Conservation (phyloP, 1,284 basidiomycete species). For the Heterobasidion occidentale region DNA sequence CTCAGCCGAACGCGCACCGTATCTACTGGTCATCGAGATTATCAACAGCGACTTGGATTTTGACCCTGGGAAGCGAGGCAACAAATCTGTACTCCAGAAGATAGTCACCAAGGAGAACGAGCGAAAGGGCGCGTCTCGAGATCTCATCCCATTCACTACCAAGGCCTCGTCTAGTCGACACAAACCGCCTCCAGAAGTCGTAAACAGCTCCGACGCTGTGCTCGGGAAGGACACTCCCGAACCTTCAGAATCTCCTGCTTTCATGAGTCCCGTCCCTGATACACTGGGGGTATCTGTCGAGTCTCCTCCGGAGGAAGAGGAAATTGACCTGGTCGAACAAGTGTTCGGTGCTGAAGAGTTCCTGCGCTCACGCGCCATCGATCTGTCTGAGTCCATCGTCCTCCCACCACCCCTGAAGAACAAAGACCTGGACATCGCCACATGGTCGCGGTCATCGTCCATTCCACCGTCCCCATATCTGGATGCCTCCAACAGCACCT, state of each 20-base stretch:
- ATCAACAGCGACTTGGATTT: conserved; percentile 91
- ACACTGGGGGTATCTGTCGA: conserved; percentile 10
- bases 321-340: conserved; percentile 93
- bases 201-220: conserved; percentile 16
- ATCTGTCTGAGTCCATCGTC: conserved; percentile 76
- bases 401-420: conserved; percentile 81
- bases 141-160: conserved; percentile 28
- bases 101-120: conserved; percentile 72
- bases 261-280: conserved; percentile 13
- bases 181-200: conserved; percentile 9
- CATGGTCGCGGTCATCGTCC: conserved; percentile 70
- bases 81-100: conserved; percentile 81
- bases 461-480: conserved; percentile 36
- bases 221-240: conserved; percentile 17
- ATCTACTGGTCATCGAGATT: conserved; percentile 89
- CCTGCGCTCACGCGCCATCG: conserved; percentile 59
- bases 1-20: conserved; percentile 95
- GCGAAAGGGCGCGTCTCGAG: conserved; percentile 44
- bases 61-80: conserved; percentile 78
- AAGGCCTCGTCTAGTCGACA: conserved; percentile 3
- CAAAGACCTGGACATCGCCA: conserved; percentile 76
- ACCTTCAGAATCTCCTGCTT: conserved; percentile 10
- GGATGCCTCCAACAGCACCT: conserved; percentile 15
- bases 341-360: conserved; percentile 76
- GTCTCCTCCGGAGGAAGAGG: conserved; percentile 55